Percentiles rank a stretch among this genome's conserved stretches.
These are phyloP conservation scores for Fraxinus dipetala DNA, from an alignment of 305 asterid species.

Conservation along the genomic window DNA sequence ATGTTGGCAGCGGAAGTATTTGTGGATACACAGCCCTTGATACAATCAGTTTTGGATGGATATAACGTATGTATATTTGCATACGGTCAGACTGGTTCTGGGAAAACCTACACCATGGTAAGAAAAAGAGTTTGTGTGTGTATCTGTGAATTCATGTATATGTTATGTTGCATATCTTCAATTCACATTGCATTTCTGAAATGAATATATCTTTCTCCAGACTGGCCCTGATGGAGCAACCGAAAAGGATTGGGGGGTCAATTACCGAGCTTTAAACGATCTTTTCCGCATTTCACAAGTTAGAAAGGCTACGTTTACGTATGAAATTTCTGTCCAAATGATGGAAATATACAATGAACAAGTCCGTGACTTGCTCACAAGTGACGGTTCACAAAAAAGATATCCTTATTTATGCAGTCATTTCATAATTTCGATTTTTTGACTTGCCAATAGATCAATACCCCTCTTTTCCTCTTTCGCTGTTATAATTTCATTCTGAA, in stretches of 20 bases:
- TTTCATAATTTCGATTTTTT: neutral
- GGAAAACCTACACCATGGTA: conserved; percentile 95
- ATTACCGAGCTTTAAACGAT: conserved; percentile 71
- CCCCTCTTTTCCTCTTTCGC: neutral
- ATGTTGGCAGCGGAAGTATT: conserved; percentile 65
- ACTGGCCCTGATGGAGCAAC: conserved; percentile 73
- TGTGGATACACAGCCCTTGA: conserved; percentile 71
- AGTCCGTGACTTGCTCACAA: conserved; percentile 72
- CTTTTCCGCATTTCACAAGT: conserved; percentile 62
- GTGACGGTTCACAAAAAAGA: conserved; percentile 50
- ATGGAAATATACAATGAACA: conserved; percentile 83
- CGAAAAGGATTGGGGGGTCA: conserved; percentile 79
- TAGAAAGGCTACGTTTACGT: conserved; percentile 41
- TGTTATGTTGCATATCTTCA: neutral
- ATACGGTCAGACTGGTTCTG: conserved; percentile 96
- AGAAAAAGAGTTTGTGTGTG: neutral
- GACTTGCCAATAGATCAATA: neutral
- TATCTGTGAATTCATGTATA: neutral
- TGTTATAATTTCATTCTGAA: neutral
- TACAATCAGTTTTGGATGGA: conserved; percentile 93
- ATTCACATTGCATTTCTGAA: conserved; percentile 18
- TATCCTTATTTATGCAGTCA: conserved; percentile 42
- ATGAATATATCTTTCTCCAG: conserved; percentile 31
- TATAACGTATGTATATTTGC: conserved; percentile 89
- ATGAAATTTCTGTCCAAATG: conserved; percentile 72